Percentiles rank a stretch among this genome's conserved stretches.
Evolutionary conservation across 495 filamentous ascomycete species (phyloP).

Genomic region (Aspergillus hancockii): DNA sequence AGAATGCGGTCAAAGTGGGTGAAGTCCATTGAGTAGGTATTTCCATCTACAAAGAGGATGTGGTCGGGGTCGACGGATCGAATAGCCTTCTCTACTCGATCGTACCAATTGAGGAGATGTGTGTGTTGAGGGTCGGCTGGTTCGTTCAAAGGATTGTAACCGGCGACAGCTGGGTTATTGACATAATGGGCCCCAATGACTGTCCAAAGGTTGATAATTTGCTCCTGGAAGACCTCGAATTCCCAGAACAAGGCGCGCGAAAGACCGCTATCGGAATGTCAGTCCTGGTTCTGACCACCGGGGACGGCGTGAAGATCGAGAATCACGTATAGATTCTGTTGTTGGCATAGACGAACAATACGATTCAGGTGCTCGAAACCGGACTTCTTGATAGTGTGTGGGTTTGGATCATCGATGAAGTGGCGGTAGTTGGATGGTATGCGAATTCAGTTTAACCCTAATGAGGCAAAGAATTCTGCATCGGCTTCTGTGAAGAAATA

Average conservation of each 20-base stretch:
- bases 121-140: conserved; percentile 54
- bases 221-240: conserved; percentile 55
- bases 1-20: conserved; percentile 31
- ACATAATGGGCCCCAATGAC: conserved; percentile 51
- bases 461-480: conserved; percentile 53
- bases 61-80: conserved; percentile 55
- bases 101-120: conserved; percentile 50
- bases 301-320: conserved; percentile 59
- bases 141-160: conserved; percentile 63
- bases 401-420: conserved; percentile 58
- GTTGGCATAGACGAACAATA: conserved; percentile 49
- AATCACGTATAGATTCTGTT: conserved; percentile 52
- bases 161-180: conserved; percentile 51
- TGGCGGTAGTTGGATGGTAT: conserved; percentile 61
- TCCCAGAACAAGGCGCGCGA: conserved; percentile 57
- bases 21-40: conserved; percentile 56
- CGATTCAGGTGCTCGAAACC: conserved; percentile 56
- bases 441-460: conserved; percentile 57
- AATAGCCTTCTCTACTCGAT: conserved; percentile 51
- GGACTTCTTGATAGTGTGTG: conserved; percentile 45
- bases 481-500: conserved; percentile 59
- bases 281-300: conserved; percentile 60
- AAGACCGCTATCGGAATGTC: conserved; percentile 54
- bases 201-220: conserved; percentile 53
- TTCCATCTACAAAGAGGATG: conserved; percentile 59